These are phyloP conservation scores for Apiotrichum veenhuisii DNA, from an alignment of 1,284 basidiomycete genomes.

Conservation along the genomic window DNA sequence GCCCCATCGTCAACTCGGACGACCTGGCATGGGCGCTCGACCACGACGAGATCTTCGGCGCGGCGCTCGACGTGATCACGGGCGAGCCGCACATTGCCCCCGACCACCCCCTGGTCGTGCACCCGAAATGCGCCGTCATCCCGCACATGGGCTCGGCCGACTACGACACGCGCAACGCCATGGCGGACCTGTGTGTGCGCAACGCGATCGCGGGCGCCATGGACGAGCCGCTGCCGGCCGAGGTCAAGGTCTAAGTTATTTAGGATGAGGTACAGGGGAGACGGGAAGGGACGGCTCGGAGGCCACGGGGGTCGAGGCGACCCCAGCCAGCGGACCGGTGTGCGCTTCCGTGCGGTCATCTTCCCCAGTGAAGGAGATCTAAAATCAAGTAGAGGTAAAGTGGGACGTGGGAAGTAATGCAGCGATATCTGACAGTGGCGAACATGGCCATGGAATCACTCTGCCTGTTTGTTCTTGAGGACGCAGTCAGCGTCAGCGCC, in stretches of 20 bases:
- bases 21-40: constrained; percentile 76
- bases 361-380: no score
- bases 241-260: constrained; percentile 37
- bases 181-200: constrained; percentile 63
- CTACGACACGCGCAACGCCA: constrained; percentile 72
- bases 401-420: no score
- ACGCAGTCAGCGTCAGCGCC: no score
- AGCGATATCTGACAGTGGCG: no score
- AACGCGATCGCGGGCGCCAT: constrained; percentile 38
- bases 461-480: no score
- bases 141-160: constrained; percentile 85
- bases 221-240: constrained; percentile 33
- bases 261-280: no score
- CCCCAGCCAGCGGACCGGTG: no score
- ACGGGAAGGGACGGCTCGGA: no score
- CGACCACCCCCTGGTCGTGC: constrained; percentile 74
- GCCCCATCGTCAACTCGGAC: constrained; percentile 76
- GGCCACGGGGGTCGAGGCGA: no score
- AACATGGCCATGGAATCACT: no score
- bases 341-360: no score
- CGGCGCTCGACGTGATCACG: constrained; percentile 89
- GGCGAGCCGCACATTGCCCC: constrained; percentile 75
- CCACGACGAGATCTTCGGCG: constrained; percentile 78
- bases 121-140: constrained; percentile 55
- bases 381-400: no score